Base-by-base conservation (phyloP, 192 early-diverging fungal species). In the Rhizophagus sp. region DNA sequence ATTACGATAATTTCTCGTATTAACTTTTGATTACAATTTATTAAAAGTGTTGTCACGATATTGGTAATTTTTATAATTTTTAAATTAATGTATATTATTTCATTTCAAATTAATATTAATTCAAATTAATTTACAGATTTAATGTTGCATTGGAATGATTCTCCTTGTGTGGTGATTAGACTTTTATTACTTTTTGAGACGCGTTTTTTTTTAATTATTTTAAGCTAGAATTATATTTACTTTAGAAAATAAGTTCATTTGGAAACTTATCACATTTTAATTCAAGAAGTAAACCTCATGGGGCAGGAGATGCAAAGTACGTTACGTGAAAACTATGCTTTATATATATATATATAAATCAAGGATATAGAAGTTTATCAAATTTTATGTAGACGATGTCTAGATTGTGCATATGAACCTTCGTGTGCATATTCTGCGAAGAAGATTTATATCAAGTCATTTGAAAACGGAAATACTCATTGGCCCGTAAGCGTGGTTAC, bases 391-490 rank as follows among this genome's bases (percentile, higher is more conserved):
- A 81, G 80, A 24, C 79, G 85, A 15, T 93, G 92, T 80, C 72
- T 87, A 5, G 87, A 87, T 36, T 93, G 92, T 73, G 79, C 83
- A 22, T 70, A 84, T 72, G 88, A 88, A 69, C 68, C 79, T n/a
- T 34, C 87, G 19, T 93, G 92, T 80, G 83, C 85, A 17, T 93
- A 92, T 84, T 88, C 87, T 27, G 91, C 91, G 33, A 88, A 87
- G 57, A 76, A 77, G 25, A 82, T 90, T 52, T 93, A 93, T 81
- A 66, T 91, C n/a, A 81, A 87, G 36, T 34, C 41, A 15, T 78
- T 83, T 10, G 41, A 83, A 44, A 73, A 63, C 8, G 85, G 89
- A 63, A 62, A 86, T 15, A 76, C 78, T 27, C 78, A 73, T 19
- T 93, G 92, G 91, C 91, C 91, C 4, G 79, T 90, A 3, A 78